Evolutionary conservation across 208 protist genomes (phyloP), one percentile per base, ranked within the genome.

Genomic region (Leishmania aethiopica): DNA sequence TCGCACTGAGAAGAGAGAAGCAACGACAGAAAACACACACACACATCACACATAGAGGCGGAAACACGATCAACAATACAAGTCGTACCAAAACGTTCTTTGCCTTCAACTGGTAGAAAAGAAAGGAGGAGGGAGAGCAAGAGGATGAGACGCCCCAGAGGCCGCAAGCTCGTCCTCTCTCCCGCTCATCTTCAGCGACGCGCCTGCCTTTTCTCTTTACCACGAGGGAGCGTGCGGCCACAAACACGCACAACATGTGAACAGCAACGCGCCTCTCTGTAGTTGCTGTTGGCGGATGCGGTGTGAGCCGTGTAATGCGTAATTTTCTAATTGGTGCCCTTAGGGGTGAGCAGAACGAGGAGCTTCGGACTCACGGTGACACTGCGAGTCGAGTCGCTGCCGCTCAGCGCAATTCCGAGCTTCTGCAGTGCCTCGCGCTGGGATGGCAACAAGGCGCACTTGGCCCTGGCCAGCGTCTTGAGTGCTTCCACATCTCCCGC

Each of bases 291-390:
- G 51, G 25, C 15, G 10, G 28, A 40, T 59, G 32, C 25, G 49
- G 49, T 60, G 72, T 60, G 51, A 35, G 42, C 51, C 19, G 72
- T 76, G 49, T 8, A 40, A 40, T 75, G 10, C 22, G 28, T 81
- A 66, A 25, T 47, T 17, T 70, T 80, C 72, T 81, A 51, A n/a
- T n/a, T 0, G 10, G 22, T 35, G 4, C 28, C 28, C 82, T 40
- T 78, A 4, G 78, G 82, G 28, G 73, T 35, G 40, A 86, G 42
- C 28, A 86, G 66, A 57, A 4, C 55, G 15, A 55, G 32, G 0
- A 86, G 51, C 49, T 88, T 88, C 45, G 81, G 81, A 74, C 77
- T 82, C 51, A 90, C 66, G 8, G 53, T 35, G 11, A 83, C 28
- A 32, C 64, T 69, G 49, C 78, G 66, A 15, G 55, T 45, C 1